These are phyloP conservation scores for Blastomyces gilchristii DNA, from an alignment of 2,329 filamentous ascomycete species.

Conservation along the genomic window DNA sequence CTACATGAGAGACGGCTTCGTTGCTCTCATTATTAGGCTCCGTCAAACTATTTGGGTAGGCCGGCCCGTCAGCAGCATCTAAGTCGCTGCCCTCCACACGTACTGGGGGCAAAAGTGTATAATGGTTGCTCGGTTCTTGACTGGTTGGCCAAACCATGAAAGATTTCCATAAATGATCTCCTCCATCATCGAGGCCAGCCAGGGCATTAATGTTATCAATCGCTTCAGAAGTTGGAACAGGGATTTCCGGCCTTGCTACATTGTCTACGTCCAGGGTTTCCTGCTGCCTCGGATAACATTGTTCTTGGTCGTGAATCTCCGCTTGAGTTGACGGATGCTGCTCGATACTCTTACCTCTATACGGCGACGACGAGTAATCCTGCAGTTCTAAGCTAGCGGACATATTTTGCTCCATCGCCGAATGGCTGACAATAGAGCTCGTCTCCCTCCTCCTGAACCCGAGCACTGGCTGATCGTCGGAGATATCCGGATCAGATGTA, in stretches of 20 bases:
- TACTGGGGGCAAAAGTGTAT: background rate
- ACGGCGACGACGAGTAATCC: background rate
- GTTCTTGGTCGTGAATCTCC: background rate
- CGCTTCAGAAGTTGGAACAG: background rate
- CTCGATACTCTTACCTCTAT: background rate
- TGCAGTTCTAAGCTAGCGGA: background rate
- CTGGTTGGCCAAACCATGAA: background rate
- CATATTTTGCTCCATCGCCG: background rate
- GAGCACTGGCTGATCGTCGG: background rate
- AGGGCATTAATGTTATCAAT: background rate
- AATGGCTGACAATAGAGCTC: background rate
- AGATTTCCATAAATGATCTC: background rate
- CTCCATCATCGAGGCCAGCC: background rate
- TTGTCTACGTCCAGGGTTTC: background rate
- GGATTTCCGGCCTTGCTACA: background rate
- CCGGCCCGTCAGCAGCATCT: background rate
- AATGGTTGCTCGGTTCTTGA: background rate
- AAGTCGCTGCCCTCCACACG: background rate
- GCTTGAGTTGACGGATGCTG: too few species aligned
- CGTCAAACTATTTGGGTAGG: background rate
- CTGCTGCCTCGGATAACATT: background rate
- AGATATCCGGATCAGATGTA: background rate
- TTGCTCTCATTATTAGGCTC: background rate
- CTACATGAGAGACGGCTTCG: background rate
- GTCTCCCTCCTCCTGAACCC: background rate